These are phyloP conservation scores for Metschnikowia cubensis DNA, from an alignment of 805 yeast genomes.

Conservation along the genomic window DNA sequence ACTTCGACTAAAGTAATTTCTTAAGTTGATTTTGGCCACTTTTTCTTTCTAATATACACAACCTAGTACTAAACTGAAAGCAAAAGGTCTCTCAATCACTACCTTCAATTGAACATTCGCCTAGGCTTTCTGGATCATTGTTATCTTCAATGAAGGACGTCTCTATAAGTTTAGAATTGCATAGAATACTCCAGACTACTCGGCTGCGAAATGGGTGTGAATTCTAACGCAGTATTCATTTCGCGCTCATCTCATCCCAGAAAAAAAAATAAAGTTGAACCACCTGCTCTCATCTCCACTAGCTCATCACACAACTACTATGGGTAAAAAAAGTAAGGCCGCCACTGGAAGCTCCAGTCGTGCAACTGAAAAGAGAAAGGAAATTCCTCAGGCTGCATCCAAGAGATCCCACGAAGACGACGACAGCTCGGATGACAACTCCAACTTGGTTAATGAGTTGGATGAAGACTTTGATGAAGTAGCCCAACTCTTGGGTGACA, in stretches of 20 bases:
- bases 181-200: background rate
- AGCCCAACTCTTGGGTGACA: constrained; percentile 47
- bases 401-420: constrained; percentile 29
- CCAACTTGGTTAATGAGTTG: constrained; percentile 49
- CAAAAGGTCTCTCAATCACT: too few species aligned
- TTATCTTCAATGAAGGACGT: too few species aligned
- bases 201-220: constrained; percentile 2
- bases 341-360: background rate
- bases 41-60: too few species aligned
- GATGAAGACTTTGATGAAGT: constrained; percentile 58
- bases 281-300: constrained; percentile 7
- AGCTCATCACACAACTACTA: constrained; percentile 3
- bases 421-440: constrained; percentile 23
- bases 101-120: too few species aligned
- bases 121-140: too few species aligned
- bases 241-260: constrained; percentile 15
- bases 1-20: too few species aligned
- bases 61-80: too few species aligned
- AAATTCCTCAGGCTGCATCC: constrained; percentile 3
- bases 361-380: background rate
- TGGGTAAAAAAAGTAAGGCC: constrained; percentile 10
- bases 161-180: background rate
- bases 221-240: background rate
- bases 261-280: constrained; percentile 6
- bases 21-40: background rate